Conservation (phyloP, 176 grass and related monocot genomes). For the Typha latifolia region DNA sequence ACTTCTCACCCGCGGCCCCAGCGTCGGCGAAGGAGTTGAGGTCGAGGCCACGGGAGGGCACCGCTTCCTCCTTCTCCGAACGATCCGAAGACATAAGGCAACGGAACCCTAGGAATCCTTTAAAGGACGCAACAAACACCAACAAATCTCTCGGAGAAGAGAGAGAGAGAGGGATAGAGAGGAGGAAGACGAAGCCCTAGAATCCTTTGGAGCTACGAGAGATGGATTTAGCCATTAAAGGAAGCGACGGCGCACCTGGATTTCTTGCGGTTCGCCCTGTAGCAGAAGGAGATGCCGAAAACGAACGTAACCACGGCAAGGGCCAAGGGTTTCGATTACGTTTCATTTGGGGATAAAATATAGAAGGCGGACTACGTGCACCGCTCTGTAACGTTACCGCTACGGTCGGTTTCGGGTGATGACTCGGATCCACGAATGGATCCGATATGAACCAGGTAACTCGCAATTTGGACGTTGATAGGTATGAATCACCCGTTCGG, state of each 20-base stretch:
- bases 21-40: slow-evolving; percentile 7
- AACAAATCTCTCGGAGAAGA: not conserved
- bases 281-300: no score
- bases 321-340: no score
- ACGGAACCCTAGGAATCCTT: not conserved
- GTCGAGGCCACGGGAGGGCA: not conserved
- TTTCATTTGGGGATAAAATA: no score
- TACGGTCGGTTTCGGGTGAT: no score
- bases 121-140: not conserved
- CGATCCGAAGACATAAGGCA: not conserved
- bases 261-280: not conserved
- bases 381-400: no score
- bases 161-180: not conserved
- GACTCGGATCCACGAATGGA: no score
- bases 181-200: not conserved
- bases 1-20: no score
- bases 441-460: no score
- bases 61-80: not conserved
- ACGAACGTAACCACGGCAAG: no score
- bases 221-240: not conserved
- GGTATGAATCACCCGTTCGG: no score
- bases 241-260: not conserved
- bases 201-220: not conserved
- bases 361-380: no score
- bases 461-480: no score